Base-by-base conservation (phyloP, 1,284 basidiomycete genomes). In the Sporisorium scitamineum region DNA sequence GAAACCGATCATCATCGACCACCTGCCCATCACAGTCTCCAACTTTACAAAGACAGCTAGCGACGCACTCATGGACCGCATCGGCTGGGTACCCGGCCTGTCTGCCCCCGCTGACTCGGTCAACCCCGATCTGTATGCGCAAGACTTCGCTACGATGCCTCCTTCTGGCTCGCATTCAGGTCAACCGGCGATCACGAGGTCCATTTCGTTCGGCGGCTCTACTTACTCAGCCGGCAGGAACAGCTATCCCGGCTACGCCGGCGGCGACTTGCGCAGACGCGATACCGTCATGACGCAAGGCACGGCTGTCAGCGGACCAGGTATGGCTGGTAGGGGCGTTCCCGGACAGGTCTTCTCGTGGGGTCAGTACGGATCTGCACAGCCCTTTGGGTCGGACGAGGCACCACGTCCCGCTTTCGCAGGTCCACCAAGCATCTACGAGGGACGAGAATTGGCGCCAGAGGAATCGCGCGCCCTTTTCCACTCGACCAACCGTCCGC, bases 1-100 rank as follows among this genome's bases (percentile, higher is more conserved):
- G 67, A 76, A 81, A 44, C 79, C 76, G 31, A 76, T 85, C 50
- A 70, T 84, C 42, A 70, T 84, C 50, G 84, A 85, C 50, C 83
- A 82, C 32, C 55, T 85, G 18, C 76, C 81, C 18, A 71, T 85
- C 61, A 81, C 78, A 20, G 74, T 85, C 32, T 79, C 83, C 16
- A 78, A 71, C 54, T 83, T 84, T 32, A 47, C 76, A 20, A 51
- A 66, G 13, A 54, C 48, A 10, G 71, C 68, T 7, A 78, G 73
- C 48, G 61, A 59, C 3, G 72, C 68, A 11, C 54, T 78, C 16
- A 67, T 79, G 31, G 54, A 54, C 6, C 69, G 74, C 44, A 85
- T 85, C 54, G 84, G 81, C 16, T 78, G 73, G 65, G 83, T 85
- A 7, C 69, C 79, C 10, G 78, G 80, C 16, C 71, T 85, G n/a